Conservation (phyloP, 2,329 filamentous ascomycete genomes). For the Pezicula neosporulosa region DNA sequence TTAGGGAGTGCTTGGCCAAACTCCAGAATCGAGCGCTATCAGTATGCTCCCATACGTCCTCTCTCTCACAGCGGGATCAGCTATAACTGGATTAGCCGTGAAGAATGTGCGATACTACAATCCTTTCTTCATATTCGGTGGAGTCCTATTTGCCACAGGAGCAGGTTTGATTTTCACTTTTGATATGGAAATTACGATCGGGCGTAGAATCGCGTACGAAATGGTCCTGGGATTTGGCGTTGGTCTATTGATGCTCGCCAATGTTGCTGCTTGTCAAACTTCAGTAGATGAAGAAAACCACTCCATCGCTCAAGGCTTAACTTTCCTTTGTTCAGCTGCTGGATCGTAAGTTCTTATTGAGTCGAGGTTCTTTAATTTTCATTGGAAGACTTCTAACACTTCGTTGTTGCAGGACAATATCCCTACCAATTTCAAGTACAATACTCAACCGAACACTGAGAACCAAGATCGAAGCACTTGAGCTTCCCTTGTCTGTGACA, state of each 20-base stretch:
- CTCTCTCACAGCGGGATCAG: constrained; percentile 1
- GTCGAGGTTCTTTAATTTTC: neutral
- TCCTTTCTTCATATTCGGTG: constrained; percentile 7
- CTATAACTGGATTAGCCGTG: constrained; percentile 2
- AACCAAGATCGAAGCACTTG: neutral
- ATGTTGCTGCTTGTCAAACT: constrained; percentile 8
- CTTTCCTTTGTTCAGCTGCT: constrained; percentile 3
- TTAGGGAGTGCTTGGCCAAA: constrained; percentile 1
- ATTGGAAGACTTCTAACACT: no score
- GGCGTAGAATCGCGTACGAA: neutral
- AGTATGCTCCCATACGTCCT: constrained; percentile 8
- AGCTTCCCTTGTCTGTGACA: neutral
- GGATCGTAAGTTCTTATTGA: constrained; percentile 1
- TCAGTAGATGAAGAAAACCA: constrained; percentile 5
- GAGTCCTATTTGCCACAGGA: constrained; percentile 2
- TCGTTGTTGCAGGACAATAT: neutral
- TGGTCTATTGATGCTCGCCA: constrained; percentile 7
- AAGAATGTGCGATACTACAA: constrained; percentile 9
- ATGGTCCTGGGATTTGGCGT: constrained; percentile 4
- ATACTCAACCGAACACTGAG: constrained; percentile 1
- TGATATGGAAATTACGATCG: neutral
- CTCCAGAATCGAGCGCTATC: constrained; percentile 3
- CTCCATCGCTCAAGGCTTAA: constrained; percentile 7
- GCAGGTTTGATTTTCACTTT: constrained; percentile 3
- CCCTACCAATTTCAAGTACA: constrained; percentile 2